Evolutionary conservation across 192 early-diverging fungal genomes (phyloP).

Genomic region (Globomyces pollinis-pini): DNA sequence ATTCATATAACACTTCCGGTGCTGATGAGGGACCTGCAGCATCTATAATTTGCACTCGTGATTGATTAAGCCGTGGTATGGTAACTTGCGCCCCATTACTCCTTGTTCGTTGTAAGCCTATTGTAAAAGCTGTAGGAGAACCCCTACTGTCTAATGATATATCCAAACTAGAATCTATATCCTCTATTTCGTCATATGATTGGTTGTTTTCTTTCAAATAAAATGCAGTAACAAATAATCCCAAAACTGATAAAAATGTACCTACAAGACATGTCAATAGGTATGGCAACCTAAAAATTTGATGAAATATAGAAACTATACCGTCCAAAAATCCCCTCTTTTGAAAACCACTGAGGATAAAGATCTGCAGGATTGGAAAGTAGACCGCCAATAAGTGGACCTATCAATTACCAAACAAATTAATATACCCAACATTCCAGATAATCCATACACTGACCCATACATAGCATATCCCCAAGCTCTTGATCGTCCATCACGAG

Average conservation of each 20-base stretch:
- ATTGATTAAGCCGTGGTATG: no score
- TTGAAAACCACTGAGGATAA: not conserved
- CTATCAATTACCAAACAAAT: conserved; percentile 41
- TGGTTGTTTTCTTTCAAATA: conserved; percentile 4
- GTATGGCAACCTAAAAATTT: not conserved
- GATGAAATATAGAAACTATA: not conserved
- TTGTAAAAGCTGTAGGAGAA: no score
- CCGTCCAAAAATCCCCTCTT: not conserved
- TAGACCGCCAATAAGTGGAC: conserved; percentile 35
- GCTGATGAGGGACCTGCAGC: no score
- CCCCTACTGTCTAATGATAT: no score
- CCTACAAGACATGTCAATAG: not conserved
- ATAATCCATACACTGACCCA: conserved; percentile 31
- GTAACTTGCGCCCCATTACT: no score
- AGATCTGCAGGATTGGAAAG: conserved; percentile 16
- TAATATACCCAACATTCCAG: conserved; percentile 36
- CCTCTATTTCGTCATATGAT: not conserved
- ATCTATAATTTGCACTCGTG: no score
- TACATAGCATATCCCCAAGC: conserved; percentile 41
- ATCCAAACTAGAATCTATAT: no score
- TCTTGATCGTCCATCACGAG: conserved; percentile 14
- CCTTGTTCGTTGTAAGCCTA: no score
- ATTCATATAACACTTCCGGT: no score
- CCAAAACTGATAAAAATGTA: not conserved
- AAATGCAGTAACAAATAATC: not conserved